Evolutionary conservation across 2,329 filamentous ascomycete species (phyloP).

Genomic region (Fusarium fujikuroi): DNA sequence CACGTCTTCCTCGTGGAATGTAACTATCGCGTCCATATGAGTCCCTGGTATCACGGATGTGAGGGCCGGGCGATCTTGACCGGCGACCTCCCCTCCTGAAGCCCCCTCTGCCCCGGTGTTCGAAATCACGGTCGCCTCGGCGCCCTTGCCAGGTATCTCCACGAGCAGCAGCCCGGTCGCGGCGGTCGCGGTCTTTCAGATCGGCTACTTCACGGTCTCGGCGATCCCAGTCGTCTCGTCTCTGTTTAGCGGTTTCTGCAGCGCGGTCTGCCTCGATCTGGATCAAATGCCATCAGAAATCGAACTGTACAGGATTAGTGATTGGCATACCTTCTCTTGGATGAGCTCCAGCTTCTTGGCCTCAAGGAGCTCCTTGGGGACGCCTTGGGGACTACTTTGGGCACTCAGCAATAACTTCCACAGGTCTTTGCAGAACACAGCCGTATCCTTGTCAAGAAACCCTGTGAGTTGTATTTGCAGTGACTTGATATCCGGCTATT

Average conservation of each 20-base stretch:
- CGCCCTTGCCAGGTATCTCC: slow-evolving; percentile 66
- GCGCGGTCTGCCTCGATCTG: slow-evolving; percentile 86
- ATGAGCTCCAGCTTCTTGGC: slow-evolving; percentile 96
- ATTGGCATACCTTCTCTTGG: slow-evolving; percentile 81
- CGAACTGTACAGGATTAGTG: neutral
- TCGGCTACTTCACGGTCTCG: slow-evolving; percentile 77
- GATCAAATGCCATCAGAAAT: slow-evolving; percentile 2
- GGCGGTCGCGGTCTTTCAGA: slow-evolving; percentile 72
- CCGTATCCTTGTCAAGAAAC: slow-evolving; percentile 92
- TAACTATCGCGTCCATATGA: slow-evolving; percentile 63
- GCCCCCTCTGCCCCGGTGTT: slow-evolving; percentile 56
- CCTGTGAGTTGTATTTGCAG: slow-evolving; percentile 95
- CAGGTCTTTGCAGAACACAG: slow-evolving; percentile 89
- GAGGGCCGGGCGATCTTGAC: slow-evolving; percentile 60
- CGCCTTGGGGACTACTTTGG: slow-evolving; percentile 86
- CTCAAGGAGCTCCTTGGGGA: slow-evolving; percentile 93
- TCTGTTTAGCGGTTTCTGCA: slow-evolving; percentile 77
- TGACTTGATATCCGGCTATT: slow-evolving; percentile 91
- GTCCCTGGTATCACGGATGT: slow-evolving; percentile 56
- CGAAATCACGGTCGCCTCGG: slow-evolving; percentile 62
- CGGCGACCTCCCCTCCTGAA: slow-evolving; percentile 58
- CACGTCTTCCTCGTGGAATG: slow-evolving; percentile 60
- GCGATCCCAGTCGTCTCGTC: slow-evolving; percentile 75
- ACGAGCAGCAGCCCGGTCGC: slow-evolving; percentile 62
- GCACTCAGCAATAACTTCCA: slow-evolving; percentile 94